These are phyloP conservation scores for Capronia epimyces DNA, from an alignment of 2,329 filamentous ascomycete genomes.

Conservation along the genomic window DNA sequence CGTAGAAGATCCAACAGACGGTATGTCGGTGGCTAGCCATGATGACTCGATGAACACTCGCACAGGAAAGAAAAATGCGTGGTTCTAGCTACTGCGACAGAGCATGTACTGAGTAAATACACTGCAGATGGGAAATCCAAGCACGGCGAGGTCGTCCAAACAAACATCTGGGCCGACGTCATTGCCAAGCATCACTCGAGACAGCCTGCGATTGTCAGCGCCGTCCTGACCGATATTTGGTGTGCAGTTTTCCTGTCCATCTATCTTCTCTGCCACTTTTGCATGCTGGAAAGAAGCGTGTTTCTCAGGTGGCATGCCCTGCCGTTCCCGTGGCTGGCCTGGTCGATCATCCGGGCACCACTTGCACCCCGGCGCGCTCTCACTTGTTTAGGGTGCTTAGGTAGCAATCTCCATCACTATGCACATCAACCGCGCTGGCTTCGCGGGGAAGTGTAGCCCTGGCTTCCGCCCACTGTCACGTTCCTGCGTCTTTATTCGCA, in stretches of 20 bases:
- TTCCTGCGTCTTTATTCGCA: constrained; percentile 20
- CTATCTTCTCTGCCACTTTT: too few species aligned
- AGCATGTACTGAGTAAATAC: too few species aligned
- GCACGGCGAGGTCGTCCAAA: not conserved
- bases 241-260: too few species aligned
- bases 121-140: not conserved
- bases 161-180: not conserved
- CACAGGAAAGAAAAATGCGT: too few species aligned
- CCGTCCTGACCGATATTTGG: not conserved
- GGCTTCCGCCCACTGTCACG: constrained; percentile 17
- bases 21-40: not conserved
- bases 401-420: constrained; percentile 21
- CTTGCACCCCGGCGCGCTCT: constrained; percentile 11
- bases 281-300: too few species aligned
- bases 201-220: not conserved
- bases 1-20: not conserved
- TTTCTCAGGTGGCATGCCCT: constrained; percentile 3
- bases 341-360: constrained; percentile 21
- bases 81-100: too few species aligned
- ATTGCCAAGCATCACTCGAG: not conserved
- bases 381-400: constrained; percentile 21
- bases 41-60: not conserved
- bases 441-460: constrained; percentile 23
- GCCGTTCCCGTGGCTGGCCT: too few species aligned
- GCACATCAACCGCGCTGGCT: constrained; percentile 21